Conservation (phyloP, 352 stramenopile genomes). For the Pythium dissimile region DNA sequence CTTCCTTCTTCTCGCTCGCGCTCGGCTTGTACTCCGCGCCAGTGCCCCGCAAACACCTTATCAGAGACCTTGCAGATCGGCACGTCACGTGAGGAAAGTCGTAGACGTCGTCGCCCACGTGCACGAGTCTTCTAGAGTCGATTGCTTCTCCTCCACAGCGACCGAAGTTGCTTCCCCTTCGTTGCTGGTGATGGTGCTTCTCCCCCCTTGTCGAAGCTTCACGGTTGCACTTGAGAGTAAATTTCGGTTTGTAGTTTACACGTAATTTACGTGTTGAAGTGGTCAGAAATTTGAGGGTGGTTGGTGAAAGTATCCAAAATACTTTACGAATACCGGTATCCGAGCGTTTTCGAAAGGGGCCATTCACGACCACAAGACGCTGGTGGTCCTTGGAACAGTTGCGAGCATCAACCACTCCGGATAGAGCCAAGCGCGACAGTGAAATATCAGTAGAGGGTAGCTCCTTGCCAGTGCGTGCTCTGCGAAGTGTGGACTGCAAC, state of each 20-base stretch:
- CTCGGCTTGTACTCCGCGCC: neutral
- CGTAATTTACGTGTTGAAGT: constrained; percentile 22
- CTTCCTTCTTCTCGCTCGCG: neutral
- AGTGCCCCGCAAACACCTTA: neutral
- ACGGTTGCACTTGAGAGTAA: constrained; percentile 19
- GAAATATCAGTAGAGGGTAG: too few species aligned
- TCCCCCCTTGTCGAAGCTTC: constrained; percentile 6
- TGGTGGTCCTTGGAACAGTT: neutral
- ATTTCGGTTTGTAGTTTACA: constrained; percentile 11
- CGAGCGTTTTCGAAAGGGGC: too few species aligned
- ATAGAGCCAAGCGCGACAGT: too few species aligned
- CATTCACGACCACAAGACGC: neutral
- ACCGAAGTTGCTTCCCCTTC: neutral
- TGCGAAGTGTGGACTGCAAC: too few species aligned
- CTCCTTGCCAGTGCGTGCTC: too few species aligned
- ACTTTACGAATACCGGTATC: constrained; percentile 20
- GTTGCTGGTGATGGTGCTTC: neutral
- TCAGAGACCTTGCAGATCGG: neutral
- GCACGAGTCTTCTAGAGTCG: neutral
- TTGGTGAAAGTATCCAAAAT: constrained; percentile 27
- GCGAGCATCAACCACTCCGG: too few species aligned
- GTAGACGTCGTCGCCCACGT: neutral
- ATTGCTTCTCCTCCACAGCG: neutral
- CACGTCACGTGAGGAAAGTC: too few species aligned
- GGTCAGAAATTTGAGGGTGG: neutral